Evolutionary conservation across 768 basidiomycete species (phyloP).

Genomic region (Mrakia blollopis): DNA sequence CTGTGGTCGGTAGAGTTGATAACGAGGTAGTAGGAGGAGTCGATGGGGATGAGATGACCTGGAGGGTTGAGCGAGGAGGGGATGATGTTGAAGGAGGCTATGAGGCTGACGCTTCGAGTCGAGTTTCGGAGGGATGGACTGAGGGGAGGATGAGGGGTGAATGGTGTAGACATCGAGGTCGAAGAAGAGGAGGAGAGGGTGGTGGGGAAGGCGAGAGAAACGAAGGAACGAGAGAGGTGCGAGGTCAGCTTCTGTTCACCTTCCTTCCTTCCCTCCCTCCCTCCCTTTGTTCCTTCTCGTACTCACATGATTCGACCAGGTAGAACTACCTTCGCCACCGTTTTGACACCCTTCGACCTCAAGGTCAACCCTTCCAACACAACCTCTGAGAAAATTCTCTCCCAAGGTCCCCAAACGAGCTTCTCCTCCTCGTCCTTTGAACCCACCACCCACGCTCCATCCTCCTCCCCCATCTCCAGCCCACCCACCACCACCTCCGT

Average conservation of each 20-base stretch:
- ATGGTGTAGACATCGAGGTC: neutral
- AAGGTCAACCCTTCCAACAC: neutral
- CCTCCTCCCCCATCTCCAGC: neutral
- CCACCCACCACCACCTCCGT: neutral
- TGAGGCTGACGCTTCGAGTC: neutral
- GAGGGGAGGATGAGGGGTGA: neutral
- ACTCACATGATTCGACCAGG: neutral
- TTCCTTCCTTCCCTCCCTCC: neutral
- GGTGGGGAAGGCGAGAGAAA: too few species aligned
- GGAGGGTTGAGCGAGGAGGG: neutral
- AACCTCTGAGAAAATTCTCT: neutral
- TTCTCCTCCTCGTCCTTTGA: neutral
- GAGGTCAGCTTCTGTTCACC: neutral
- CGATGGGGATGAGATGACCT: neutral
- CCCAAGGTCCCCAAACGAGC: slow-evolving; percentile 7
- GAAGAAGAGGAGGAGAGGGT: too few species aligned
- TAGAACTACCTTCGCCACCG: neutral
- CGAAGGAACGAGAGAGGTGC: neutral
- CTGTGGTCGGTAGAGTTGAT: too few species aligned
- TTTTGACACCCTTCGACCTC: neutral
- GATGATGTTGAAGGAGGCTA: neutral
- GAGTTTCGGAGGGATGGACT: neutral
- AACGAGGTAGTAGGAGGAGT: neutral
- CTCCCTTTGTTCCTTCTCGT: neutral
- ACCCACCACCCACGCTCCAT: neutral